Conservation (phyloP, 768 basidiomycete genomes). For the Kwoniella botswanensis region DNA sequence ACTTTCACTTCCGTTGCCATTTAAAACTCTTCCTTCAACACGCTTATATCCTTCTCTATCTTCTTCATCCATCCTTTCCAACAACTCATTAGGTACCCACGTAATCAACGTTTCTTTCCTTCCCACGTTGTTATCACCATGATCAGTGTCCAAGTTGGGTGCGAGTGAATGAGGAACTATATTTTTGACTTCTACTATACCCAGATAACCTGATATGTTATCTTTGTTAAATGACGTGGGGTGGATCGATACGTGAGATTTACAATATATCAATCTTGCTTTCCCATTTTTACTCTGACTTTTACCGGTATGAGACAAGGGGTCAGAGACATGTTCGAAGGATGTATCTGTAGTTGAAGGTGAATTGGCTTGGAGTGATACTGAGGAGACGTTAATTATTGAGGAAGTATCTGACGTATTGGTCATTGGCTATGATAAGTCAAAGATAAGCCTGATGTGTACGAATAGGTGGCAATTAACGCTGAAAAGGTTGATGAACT, state of each 20-base stretch:
- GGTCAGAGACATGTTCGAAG: conserved; percentile 21
- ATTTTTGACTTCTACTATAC: conserved; percentile 80
- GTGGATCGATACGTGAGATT: conserved; percentile 93
- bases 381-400: conserved; percentile 16
- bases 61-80: conserved; percentile 77
- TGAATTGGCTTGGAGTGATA: conserved; percentile 17
- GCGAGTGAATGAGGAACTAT: conserved; percentile 17
- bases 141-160: conserved; percentile 32
- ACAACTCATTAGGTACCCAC: conserved; percentile 88
- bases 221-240: conserved; percentile 90
- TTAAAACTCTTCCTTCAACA: conserved; percentile 70
- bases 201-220: conserved; percentile 91
- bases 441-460: background rate
- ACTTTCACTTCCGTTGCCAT: conserved; percentile 31
- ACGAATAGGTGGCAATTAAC: background rate
- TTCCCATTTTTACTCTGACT: conserved; percentile 27
- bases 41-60: conserved; percentile 91
- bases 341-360: conserved; percentile 23
- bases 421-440: background rate
- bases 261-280: conserved; percentile 73
- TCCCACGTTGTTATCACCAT: conserved; percentile 19
- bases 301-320: background rate
- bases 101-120: conserved; percentile 73
- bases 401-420: conserved; percentile 14
- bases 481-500: conserved; percentile 2